Conservation (phyloP, 2,329 filamentous ascomycete species). For the Penicillium frequentans region DNA sequence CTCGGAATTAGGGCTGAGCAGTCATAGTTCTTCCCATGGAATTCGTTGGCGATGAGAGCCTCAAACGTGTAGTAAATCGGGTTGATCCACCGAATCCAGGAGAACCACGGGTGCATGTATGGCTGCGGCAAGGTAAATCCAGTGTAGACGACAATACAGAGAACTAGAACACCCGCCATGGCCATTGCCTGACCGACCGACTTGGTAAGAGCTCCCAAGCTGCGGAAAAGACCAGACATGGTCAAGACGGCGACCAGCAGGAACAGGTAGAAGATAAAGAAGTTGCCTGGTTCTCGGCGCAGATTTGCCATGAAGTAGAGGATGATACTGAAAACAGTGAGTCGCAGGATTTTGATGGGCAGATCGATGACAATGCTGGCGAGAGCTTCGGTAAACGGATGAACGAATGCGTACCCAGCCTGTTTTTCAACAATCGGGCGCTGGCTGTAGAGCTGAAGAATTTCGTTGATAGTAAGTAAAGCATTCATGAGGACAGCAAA, state of each 20-base stretch:
- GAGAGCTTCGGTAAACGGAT: constrained; percentile 22
- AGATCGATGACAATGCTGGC: constrained; percentile 31
- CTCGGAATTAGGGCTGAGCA: constrained; percentile 50
- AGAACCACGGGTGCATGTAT: constrained; percentile 75
- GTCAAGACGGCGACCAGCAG: constrained; percentile 59
- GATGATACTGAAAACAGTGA: constrained; percentile 72
- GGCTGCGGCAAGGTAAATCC: constrained; percentile 44
- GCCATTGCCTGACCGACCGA: constrained; percentile 61
- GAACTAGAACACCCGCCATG: constrained; percentile 51
- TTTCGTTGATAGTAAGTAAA: constrained; percentile 54
- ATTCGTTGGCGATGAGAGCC: constrained; percentile 79
- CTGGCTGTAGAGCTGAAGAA: constrained; percentile 43
- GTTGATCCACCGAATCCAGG: constrained; percentile 79
- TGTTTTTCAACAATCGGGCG: constrained; percentile 31
- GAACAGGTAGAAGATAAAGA: constrained; percentile 87
- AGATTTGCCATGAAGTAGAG: constrained; percentile 87
- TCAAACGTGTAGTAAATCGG: constrained; percentile 81
- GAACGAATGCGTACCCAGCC: constrained; percentile 30
- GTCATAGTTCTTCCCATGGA: constrained; percentile 61
- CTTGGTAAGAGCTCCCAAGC: constrained; percentile 71
- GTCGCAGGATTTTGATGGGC: constrained; percentile 75
- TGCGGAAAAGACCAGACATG: constrained; percentile 84
- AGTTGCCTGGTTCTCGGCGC: constrained; percentile 68
- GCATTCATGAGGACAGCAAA: constrained; percentile 85
- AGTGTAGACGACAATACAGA: constrained; percentile 49